Base-by-base conservation (phyloP, 73 alveolate genomes). In the Urostyla sp. region DNA sequence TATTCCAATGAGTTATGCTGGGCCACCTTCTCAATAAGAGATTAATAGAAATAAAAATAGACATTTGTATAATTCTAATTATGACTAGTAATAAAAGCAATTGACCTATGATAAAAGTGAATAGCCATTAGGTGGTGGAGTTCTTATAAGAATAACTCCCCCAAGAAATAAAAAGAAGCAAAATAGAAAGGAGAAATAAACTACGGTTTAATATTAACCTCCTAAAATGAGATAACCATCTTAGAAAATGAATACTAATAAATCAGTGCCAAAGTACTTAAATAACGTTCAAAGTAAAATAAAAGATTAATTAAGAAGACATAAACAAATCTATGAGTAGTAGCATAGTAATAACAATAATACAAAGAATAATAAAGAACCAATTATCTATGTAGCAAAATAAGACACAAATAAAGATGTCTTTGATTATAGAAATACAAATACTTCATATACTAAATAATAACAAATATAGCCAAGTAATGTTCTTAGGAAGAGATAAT, bases 1-100 rank as follows among this genome's bases (percentile, higher is more conserved):
- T 24, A 69, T 69, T 32, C 83, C 83, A 20, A 69, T 69, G 69
- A 48, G 72, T 49, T 69, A 69, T 46, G 83, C 69, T 27, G 83
- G 83, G 16, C 83, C 83, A n/a, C 83, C 83, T 15, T 24, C 83
- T 7, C 40, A 69, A 30, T 67, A 67, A 4, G 83, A 69, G 38
- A 44, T 69, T 1, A 69, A 44, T 30, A 45, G 83, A 45, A 69
- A 69, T 34, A 8, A 46, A 21, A 69, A 69, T 2, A 45, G 83
- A 24, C 15, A 24, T 46, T 38, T 45, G n/a, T 69, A 48, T 69
- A 59, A 49, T 32, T 46, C 26, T 23, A n/a, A 45, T 15, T 26
- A 69, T 28, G 34, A 57, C 23, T 15, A 18, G 4, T 3, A 53
- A n/a, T 24, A 16, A 5, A 21, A 69, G 15, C 11, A 45, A 11